Evolutionary conservation across 495 filamentous ascomycete genomes (phyloP).

Genomic region (Neurospora intermedia): DNA sequence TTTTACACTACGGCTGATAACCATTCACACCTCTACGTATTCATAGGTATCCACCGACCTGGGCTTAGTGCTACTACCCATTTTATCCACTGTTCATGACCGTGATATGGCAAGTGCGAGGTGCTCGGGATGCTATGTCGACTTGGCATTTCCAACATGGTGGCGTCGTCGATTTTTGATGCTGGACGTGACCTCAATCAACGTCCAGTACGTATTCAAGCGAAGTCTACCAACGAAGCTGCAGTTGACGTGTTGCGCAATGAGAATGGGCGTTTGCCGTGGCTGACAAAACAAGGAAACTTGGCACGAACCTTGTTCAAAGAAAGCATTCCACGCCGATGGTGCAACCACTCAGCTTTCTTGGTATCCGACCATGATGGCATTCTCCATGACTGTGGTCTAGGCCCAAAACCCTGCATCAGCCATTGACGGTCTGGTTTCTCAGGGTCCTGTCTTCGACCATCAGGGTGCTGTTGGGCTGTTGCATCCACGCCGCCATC

Average conservation of each 20-base stretch:
- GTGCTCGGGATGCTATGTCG: too few species aligned
- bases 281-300: background rate
- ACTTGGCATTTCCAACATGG: too few species aligned
- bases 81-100: too few species aligned
- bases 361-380: background rate
- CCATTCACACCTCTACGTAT: too few species aligned
- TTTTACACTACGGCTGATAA: background rate
- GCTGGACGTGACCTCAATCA: background rate
- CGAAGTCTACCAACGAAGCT: too few species aligned
- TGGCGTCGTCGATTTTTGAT: too few species aligned
- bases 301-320: background rate
- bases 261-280: background rate
- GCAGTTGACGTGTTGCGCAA: too few species aligned
- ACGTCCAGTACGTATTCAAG: too few species aligned
- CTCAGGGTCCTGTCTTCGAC: background rate
- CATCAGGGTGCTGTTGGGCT: slow-evolving; percentile 3
- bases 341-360: background rate
- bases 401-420: background rate
- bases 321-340: background rate
- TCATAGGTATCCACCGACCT: too few species aligned
- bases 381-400: background rate
- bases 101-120: too few species aligned
- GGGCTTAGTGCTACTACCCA: too few species aligned
- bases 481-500: slow-evolving; percentile 3
- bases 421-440: slow-evolving; percentile 2